Evolutionary conservation across 768 basidiomycete genomes (phyloP).

Genomic region (Sporobolomyces pararoseus): DNA sequence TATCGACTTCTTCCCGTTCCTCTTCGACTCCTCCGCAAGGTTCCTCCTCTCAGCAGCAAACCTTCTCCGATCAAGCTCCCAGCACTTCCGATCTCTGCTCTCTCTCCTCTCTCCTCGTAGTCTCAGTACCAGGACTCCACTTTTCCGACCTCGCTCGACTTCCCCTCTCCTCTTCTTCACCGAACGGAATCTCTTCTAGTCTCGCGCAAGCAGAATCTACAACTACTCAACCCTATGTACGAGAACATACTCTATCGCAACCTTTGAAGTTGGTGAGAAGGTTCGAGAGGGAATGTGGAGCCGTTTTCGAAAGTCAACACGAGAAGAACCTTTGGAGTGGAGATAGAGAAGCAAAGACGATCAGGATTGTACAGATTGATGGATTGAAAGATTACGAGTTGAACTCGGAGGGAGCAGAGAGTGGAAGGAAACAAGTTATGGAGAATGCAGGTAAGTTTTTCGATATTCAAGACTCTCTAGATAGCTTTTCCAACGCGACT

Average conservation of each 20-base stretch:
- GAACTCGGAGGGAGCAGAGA: background rate
- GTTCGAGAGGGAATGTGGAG: conserved; percentile 17
- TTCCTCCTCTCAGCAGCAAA: conserved; percentile 1
- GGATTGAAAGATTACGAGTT: conserved; percentile 16
- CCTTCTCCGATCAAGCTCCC: background rate
- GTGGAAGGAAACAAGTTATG: conserved; percentile 5
- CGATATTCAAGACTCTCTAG: no score
- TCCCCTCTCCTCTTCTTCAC: conserved; percentile 4
- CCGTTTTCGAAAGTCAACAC: background rate
- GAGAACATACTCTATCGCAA: conserved; percentile 1
- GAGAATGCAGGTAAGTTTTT: conserved; percentile 1
- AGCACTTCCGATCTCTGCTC: conserved; percentile 15
- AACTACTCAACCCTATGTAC: conserved; percentile 8
- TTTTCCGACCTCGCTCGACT: conserved; percentile 35
- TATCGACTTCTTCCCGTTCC: background rate
- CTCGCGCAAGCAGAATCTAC: background rate
- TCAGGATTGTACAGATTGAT: conserved; percentile 16
- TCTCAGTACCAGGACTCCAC: conserved; percentile 30
- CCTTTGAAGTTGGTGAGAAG: background rate
- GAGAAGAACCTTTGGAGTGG: conserved; percentile 3
- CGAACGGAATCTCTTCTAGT: background rate
- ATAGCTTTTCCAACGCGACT: no score
- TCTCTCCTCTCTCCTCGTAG: conserved; percentile 25
- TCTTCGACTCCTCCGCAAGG: background rate
- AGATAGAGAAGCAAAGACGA: background rate